Conservation (phyloP, 106 monocot genomes). For the Dioscorea zingiberensis region DNA sequence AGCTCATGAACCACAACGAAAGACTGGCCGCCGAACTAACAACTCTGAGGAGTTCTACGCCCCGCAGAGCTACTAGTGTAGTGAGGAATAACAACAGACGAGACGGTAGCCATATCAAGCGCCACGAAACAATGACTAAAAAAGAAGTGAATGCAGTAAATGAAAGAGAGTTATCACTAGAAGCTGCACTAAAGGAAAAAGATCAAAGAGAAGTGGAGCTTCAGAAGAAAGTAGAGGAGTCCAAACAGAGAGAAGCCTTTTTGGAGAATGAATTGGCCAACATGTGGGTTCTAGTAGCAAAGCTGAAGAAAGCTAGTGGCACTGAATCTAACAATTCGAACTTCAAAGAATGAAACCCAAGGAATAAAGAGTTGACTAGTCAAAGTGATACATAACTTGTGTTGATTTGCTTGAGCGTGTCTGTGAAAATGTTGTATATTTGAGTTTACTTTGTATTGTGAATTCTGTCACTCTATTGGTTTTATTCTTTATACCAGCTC, state of each 20-base stretch:
- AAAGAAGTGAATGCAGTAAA: slow-evolving; percentile 23
- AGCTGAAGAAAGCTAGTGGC: slow-evolving; percentile 71
- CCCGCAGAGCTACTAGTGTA: slow-evolving; percentile 30
- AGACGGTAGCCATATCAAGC: slow-evolving; percentile 26
- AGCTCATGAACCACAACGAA: slow-evolving; percentile 93
- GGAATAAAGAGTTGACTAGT: neutral
- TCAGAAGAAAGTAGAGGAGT: slow-evolving; percentile 68
- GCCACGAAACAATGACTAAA: slow-evolving; percentile 28
- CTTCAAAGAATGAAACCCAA: neutral
- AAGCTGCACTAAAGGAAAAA: slow-evolving; percentile 55
- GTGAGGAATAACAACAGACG: slow-evolving; percentile 25
- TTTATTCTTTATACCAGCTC: slow-evolving; percentile 7
- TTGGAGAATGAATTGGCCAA: slow-evolving; percentile 87
- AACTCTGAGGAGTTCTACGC: slow-evolving; percentile 27
- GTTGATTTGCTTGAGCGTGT: neutral
- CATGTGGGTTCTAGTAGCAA: slow-evolving; percentile 88
- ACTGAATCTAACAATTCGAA: slow-evolving; percentile 19
- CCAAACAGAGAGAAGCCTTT: slow-evolving; percentile 66
- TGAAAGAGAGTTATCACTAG: slow-evolving; percentile 51
- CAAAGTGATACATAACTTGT: too few relatives aligned
- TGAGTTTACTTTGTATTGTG: neutral
- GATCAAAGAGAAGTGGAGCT: slow-evolving; percentile 70
- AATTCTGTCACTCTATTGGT: neutral
- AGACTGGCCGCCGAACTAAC: slow-evolving; percentile 54
- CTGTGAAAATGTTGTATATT: slow-evolving; percentile 7